Evolutionary conservation across 768 basidiomycete species (phyloP).

Genomic region (Rubroboletus pulcherrimus): DNA sequence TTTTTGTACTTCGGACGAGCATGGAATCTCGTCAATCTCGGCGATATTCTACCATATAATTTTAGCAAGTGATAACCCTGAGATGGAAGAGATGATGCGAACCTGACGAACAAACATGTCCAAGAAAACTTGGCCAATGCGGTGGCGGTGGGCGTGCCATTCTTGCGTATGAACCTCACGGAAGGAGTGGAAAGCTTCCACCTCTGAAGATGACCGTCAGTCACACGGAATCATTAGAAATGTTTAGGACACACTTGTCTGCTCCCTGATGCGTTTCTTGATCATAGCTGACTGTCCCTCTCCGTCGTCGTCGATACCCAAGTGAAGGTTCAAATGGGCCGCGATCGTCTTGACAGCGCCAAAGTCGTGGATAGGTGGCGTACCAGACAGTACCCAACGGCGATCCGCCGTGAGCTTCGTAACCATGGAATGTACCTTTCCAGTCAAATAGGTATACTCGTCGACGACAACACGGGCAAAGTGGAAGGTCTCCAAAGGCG

Average conservation of each 20-base stretch:
- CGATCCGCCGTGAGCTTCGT: slow-evolving; percentile 73
- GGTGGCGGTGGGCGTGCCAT: slow-evolving; percentile 88
- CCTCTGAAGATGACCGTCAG: slow-evolving; percentile 47
- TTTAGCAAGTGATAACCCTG: slow-evolving; percentile 9
- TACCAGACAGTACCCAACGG: slow-evolving; percentile 96
- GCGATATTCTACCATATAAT: slow-evolving; percentile 69
- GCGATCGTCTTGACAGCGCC: slow-evolving; percentile 87
- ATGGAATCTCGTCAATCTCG: slow-evolving; percentile 94
- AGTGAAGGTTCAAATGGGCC: slow-evolving; percentile 82
- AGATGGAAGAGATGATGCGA: slow-evolving; percentile 13
- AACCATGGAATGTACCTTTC: slow-evolving; percentile 73
- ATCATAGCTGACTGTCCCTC: slow-evolving; percentile 73
- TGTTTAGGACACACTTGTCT: slow-evolving; percentile 58
- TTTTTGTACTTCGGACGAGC: slow-evolving; percentile 55
- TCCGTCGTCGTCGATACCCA: slow-evolving; percentile 86
- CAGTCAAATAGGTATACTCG: slow-evolving; percentile 91
- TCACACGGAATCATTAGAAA: neutral
- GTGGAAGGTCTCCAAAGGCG: slow-evolving; percentile 90
- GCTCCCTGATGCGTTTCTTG: slow-evolving; percentile 78
- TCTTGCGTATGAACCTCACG: slow-evolving; percentile 88
- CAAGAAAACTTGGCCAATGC: slow-evolving; percentile 77
- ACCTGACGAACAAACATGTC: slow-evolving; percentile 85
- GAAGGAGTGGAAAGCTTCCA: slow-evolving; percentile 95
- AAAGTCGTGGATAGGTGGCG: slow-evolving; percentile 90
- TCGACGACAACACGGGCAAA: slow-evolving; percentile 87